Percentiles rank a stretch among this genome's conserved stretches.
These are phyloP conservation scores for Saccharomycopsis guyanensis DNA, from an alignment of 805 yeast species.

Conservation along the genomic window DNA sequence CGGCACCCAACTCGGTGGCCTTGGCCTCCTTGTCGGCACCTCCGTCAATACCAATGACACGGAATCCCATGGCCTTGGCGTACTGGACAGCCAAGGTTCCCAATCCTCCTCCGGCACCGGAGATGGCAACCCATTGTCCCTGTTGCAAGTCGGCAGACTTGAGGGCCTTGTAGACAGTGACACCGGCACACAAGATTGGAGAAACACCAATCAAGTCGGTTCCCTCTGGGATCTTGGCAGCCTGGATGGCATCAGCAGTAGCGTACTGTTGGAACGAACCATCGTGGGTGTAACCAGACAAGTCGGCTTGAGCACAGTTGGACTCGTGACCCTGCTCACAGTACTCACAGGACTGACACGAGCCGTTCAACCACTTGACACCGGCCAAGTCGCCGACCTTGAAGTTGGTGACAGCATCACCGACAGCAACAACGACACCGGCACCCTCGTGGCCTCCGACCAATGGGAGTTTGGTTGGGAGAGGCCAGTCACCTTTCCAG, in stretches of 20 bases:
- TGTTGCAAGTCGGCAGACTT: conserved; percentile 65
- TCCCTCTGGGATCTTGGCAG: conserved; percentile 69
- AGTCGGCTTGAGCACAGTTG: conserved; percentile 60
- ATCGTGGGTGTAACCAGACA: conserved; percentile 84
- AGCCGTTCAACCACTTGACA: conserved; percentile 75
- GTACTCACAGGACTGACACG: conserved; percentile 71
- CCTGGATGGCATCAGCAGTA: conserved; percentile 81
- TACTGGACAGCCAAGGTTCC: conserved; percentile 70
- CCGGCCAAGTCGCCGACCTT: conserved; percentile 79
- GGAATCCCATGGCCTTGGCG: conserved; percentile 70
- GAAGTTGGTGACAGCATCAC: conserved; percentile 60
- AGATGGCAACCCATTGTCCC: conserved; percentile 70
- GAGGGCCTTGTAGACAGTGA: conserved; percentile 85
- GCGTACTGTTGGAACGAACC: conserved; percentile 91
- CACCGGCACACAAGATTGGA: conserved; percentile 86
- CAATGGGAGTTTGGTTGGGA: conserved; percentile 54
- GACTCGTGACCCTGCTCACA: conserved; percentile 64
- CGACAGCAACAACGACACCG: conserved; percentile 74
- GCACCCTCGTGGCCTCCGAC: conserved; percentile 92
- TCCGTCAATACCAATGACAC: conserved; percentile 67
- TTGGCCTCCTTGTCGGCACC: conserved; percentile 54
- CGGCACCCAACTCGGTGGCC: conserved; percentile 57
- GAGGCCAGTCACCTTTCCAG: conserved; percentile 68
- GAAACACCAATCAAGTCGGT: conserved; percentile 69
- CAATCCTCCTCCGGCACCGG: conserved; percentile 78